Base-by-base conservation (phyloP, 2,329 filamentous ascomycete genomes). In the Neopestalotiopsis clavispora region DNA sequence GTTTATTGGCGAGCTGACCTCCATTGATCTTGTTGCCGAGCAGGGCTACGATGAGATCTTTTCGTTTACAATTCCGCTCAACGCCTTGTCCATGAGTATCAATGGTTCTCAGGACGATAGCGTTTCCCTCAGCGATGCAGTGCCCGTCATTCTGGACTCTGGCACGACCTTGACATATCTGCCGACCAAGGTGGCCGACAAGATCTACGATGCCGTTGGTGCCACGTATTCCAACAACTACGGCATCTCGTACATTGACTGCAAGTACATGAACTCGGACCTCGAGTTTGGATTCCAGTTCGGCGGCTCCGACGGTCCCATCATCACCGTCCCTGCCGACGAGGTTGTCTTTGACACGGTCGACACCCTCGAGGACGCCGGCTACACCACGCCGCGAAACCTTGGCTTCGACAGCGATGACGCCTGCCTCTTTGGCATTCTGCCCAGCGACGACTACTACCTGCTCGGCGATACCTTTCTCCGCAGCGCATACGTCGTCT, bases 141-240 rank as follows among this genome's bases (percentile, higher is more conserved):
- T 80, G 9, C 81, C 87, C 3, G 89, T 89, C 60, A 82, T 92
- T n/a, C 86, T 93, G 62, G 90, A 93, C 80, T 91, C 89, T 1
- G 90, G 90, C 63, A 90, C 87, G 58, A 91, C 87, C n/a, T 79
- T 91, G 69, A 88, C 85, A 71, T 91, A 91, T 75, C 82, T 92
- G 0, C 90, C 90, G 0, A 80, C 86, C 69, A 72, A 79, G 42
- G 78, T 91, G 62, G 82, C 84, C 58, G 71, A 71, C 1, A 68
- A 72, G 9, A 75, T 87, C 62, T 82, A 80, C 72, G 69, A 73
- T 2, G 74, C 76, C 30, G 74, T 86, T 23, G 78, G 77, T 71
- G 83, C 80, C 30, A 4, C 17, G 34, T 75, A 79, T 45, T 80
- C 81, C 49, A 83, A 84, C 71, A 72, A 74, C 34, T 23, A 65